These are phyloP conservation scores for Clavariopsis aquatica DNA, from an alignment of 495 filamentous ascomycete species.

Conservation along the genomic window DNA sequence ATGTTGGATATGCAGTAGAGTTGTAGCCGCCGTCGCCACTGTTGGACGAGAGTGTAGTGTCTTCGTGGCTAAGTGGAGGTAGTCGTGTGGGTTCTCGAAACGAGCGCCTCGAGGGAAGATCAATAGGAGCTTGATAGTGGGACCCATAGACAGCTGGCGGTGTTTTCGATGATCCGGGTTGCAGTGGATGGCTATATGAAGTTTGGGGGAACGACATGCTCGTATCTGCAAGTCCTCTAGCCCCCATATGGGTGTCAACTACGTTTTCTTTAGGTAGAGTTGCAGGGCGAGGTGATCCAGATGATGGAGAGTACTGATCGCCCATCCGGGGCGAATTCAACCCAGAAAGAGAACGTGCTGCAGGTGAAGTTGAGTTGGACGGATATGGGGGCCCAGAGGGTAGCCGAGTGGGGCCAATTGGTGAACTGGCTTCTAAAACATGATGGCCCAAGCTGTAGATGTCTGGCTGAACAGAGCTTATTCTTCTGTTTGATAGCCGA, in stretches of 20 bases:
- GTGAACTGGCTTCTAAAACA: slow-evolving; percentile 19
- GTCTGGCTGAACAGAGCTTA: slow-evolving; percentile 18
- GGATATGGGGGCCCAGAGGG: slow-evolving; percentile 19
- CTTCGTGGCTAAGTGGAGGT: slow-evolving; percentile 37
- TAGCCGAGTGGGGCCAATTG: slow-evolving; percentile 10
- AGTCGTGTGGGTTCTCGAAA: slow-evolving; percentile 19
- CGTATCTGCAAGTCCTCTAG: slow-evolving; percentile 13
- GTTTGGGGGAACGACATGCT: not conserved
- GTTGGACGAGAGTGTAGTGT: slow-evolving; percentile 39
- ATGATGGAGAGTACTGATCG: slow-evolving; percentile 36
- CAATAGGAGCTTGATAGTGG: slow-evolving; percentile 15
- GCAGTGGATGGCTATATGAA: slow-evolving; percentile 6
- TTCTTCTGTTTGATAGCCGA: not conserved
- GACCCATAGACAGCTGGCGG: slow-evolving; percentile 16
- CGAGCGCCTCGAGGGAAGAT: slow-evolving; percentile 29
- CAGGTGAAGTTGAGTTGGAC: slow-evolving; percentile 30
- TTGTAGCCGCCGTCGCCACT: slow-evolving; percentile 6
- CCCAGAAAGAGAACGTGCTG: slow-evolving; percentile 22
- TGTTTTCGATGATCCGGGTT: slow-evolving; percentile 12
- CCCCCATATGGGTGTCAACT: slow-evolving; percentile 15
- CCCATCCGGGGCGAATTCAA: slow-evolving; percentile 27
- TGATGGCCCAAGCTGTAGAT: slow-evolving; percentile 2
- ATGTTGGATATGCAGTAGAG: slow-evolving; percentile 5
- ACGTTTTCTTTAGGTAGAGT: slow-evolving; percentile 25
- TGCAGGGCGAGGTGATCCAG: slow-evolving; percentile 34